Conservation (phyloP, 2,329 filamentous ascomycete genomes). For the Fusarium nygamai region DNA sequence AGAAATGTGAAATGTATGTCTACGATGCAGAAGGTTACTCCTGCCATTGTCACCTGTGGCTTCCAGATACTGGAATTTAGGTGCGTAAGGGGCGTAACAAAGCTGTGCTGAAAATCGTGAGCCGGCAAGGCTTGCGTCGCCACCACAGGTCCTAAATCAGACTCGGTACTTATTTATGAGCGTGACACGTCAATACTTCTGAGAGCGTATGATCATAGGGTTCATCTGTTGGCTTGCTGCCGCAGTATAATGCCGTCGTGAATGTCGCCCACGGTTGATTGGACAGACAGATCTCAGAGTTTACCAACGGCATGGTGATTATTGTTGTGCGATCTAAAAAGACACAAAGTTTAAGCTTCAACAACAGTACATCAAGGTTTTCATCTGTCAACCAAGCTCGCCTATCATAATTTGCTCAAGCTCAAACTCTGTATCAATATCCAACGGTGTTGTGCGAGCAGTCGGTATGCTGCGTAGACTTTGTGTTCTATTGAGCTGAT, state of each 20-base stretch:
- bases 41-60: no score
- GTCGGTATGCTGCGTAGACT: no score
- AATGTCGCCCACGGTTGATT: neutral
- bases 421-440: neutral
- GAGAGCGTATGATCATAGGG: neutral
- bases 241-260: no score
- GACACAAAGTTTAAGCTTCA: neutral
- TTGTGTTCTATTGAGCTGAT: neutral
- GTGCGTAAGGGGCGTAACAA: neutral
- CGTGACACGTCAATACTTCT: neutral
- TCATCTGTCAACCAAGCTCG: neutral
- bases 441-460: neutral
- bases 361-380: neutral
- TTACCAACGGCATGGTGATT: accelerated
- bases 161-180: neutral
- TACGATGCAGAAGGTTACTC: neutral
- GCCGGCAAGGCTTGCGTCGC: neutral
- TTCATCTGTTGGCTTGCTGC: neutral
- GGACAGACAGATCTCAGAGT: neutral
- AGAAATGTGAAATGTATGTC: no score
- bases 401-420: neutral
- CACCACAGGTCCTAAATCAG: neutral
- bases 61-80: neutral
- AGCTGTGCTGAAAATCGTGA: neutral
- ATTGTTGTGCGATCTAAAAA: no score